Base-by-base conservation (phyloP, 345 rosid species). In the Citrus cavaleriei region DNA sequence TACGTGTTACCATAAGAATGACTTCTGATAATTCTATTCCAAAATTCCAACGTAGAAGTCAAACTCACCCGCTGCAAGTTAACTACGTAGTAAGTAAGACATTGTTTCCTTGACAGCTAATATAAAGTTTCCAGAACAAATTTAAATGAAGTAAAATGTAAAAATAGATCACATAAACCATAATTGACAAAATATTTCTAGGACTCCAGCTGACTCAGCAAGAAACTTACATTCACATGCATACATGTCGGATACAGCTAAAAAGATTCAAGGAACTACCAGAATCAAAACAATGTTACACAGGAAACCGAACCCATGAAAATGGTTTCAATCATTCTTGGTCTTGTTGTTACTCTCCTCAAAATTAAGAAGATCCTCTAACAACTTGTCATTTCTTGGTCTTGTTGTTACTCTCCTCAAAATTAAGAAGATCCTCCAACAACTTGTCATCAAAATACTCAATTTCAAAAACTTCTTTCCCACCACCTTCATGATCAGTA, bases 291-390 rank as follows among this genome's bases (percentile, higher is more conserved):
- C 58, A 25, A 68, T 42, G 24, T 69, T 28, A 16, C 73, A 42
- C 19, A 27, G 27, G 51, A 46, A 13, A 46, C 16, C 51, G 51
- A 46, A 13, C 18, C 51, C 49, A 10, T 42, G 49, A 42, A 19
- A 27, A 49, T 3, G 14, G 2, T 63, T 73, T 78, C 81, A 84
- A 7, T 68, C 70, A 10, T 85, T 82, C 30, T 42, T 54, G 14
- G 55, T 70, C 21, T 81, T 61, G 37, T 82, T 54, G 22, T 54
- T 18, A 54, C 22, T 54, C 5, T 78, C 65, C 6, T 84, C 89
- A 73, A 83, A 84, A 67, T 80, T 85, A 22, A 91, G 89, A 73
- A 91, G 91, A 18, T 89, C 94, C 65, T 89, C 94, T 3, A 89
- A 68, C 77, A 89, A 81, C 68, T 82, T 70, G 64, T 91, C 86